Percentiles rank a stretch among this genome's conserved stretches.
Conservation (phyloP, 495 filamentous ascomycete species). For the Clohesyomyces aquaticus region DNA sequence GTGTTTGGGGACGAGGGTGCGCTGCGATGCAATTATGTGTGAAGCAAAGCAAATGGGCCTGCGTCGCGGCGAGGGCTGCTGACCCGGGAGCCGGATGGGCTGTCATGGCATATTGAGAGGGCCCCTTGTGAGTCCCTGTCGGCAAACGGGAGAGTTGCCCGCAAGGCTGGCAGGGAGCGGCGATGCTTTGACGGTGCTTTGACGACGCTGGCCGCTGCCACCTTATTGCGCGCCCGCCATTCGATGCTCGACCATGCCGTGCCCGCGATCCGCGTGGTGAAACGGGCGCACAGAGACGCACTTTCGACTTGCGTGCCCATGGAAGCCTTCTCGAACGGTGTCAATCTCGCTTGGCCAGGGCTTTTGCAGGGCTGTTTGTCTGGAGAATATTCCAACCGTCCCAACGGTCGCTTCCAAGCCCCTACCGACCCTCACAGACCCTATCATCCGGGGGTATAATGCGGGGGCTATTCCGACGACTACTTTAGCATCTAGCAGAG, state of each 20-base stretch:
- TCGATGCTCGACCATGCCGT: background rate
- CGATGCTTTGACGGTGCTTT: too few species aligned
- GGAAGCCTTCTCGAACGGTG: conserved; percentile 28
- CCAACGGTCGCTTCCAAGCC: conserved; percentile 18
- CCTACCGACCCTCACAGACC: conserved; percentile 22
- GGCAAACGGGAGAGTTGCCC: conserved; percentile 29
- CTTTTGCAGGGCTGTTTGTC: background rate
- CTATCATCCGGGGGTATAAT: conserved; percentile 38
- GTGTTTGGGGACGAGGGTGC: background rate
- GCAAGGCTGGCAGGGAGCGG: conserved; percentile 23
- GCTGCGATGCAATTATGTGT: background rate
- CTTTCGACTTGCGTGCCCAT: background rate
- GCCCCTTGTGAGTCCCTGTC: conserved; percentile 23
- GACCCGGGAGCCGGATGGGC: conserved; percentile 23
- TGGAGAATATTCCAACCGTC: conserved; percentile 21
- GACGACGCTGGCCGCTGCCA: too few species aligned
- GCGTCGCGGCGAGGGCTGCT: too few species aligned
- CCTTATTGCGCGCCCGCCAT: background rate
- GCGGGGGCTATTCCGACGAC: conserved; percentile 31
- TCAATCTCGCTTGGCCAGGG: conserved; percentile 33
- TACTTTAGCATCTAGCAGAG: conserved; percentile 29
- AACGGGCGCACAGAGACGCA: conserved; percentile 13
- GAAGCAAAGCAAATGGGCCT: too few species aligned
- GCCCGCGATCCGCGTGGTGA: conserved; percentile 13
- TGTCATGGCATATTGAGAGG: background rate